Percentiles rank a stretch among this genome's conserved stretches.
These are phyloP conservation scores for Rhodofomes roseus DNA, from an alignment of 1,284 basidiomycete species.

Conservation along the genomic window DNA sequence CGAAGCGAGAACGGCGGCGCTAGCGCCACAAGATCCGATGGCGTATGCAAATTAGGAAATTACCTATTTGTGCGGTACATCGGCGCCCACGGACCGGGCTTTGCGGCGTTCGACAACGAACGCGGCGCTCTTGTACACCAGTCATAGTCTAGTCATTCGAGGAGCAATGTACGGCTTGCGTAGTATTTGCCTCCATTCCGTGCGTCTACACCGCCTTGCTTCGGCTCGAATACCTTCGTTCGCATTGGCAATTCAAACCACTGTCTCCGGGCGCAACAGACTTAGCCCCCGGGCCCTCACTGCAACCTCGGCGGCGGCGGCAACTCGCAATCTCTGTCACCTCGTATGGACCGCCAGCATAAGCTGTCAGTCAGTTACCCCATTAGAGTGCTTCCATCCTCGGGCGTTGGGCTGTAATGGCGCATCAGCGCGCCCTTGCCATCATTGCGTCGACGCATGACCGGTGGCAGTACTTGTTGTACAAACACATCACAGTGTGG, in stretches of 20 bases:
- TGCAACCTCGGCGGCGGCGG: not conserved
- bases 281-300: not conserved
- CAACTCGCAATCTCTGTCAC: not conserved
- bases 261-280: not conserved
- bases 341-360: not conserved
- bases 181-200: not conserved
- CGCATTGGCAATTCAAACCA: not conserved
- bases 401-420: not conserved
- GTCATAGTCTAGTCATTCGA: no score
- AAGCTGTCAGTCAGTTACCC: no score
- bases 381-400: not conserved
- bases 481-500: not conserved
- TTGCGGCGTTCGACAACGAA: no score
- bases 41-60: no score
- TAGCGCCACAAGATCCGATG: no score
- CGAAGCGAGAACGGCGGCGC: not conserved
- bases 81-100: no score
- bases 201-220: not conserved
- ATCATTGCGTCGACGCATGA: not conserved
- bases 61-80: no score
- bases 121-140: no score
- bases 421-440: not conserved
- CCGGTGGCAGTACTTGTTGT: not conserved
- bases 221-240: not conserved
- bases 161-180: no score